phyloP scores from a whole-genome alignment of 2,329 filamentous ascomycete species.

The Beauveria medogensis region DNA sequence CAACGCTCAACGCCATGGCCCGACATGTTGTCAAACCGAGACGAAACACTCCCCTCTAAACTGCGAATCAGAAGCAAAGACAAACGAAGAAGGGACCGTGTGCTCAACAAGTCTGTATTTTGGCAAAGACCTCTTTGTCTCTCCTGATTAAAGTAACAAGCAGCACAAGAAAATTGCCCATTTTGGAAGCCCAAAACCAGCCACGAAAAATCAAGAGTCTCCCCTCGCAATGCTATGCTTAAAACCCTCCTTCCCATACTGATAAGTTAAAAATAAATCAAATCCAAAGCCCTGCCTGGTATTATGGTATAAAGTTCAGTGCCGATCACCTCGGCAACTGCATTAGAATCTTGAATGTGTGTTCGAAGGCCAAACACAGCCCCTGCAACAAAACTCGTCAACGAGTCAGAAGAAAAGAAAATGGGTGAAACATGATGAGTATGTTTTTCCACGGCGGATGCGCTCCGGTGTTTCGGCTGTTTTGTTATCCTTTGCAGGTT shows the following conservation, averaged over 20 bases:
- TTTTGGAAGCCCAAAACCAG: neutral
- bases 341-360: neutral
- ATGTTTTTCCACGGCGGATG: neutral
- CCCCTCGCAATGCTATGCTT: constrained; percentile 5
- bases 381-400: neutral
- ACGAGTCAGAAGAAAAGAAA: neutral
- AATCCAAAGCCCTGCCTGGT: neutral
- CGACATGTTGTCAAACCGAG: too few species aligned
- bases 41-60: too few species aligned
- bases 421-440: neutral
- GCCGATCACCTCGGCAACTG: neutral
- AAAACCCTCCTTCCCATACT: neutral
- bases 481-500: neutral
- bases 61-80: too few species aligned
- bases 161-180: neutral
- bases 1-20: too few species aligned
- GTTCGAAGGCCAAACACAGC: neutral
- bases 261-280: neutral
- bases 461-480: neutral
- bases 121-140: neutral
- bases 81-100: too few species aligned
- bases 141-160: neutral
- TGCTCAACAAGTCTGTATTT: neutral
- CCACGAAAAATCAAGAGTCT: neutral
- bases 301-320: neutral